Evolutionary conservation across 2,329 filamentous ascomycete genomes (phyloP).

Genomic region (Aaosphaeria pasadenensis): DNA sequence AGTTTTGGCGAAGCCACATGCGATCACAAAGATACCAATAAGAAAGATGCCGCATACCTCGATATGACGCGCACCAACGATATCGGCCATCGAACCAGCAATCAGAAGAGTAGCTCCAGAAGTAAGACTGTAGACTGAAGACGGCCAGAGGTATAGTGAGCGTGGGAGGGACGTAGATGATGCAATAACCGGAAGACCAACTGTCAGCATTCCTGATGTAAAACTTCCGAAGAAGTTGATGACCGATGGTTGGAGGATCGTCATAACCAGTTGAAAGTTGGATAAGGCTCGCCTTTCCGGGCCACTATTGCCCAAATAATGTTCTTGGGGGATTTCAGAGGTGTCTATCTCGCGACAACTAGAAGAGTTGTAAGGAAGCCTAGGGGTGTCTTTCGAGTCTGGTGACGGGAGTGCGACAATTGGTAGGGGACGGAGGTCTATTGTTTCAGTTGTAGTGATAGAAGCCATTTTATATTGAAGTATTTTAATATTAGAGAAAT

Average conservation of each 20-base stretch:
- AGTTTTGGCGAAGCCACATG: conserved; percentile 43
- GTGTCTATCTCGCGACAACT: background rate
- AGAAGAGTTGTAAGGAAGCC: background rate
- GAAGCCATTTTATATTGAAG: background rate
- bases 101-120: conserved; percentile 50
- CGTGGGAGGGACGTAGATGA: conserved; percentile 22
- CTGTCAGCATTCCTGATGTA: conserved; percentile 41
- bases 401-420: background rate
- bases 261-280: conserved; percentile 12
- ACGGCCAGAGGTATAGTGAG: conserved; percentile 31
- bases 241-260: conserved; percentile 21
- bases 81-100: conserved; percentile 50
- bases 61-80: conserved; percentile 45
- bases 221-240: conserved; percentile 29
- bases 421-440: conserved; percentile 2
- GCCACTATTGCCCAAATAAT: background rate
- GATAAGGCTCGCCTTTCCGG: conserved; percentile 2
- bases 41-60: conserved; percentile 44
- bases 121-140: conserved; percentile 38
- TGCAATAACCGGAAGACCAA: conserved; percentile 44
- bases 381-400: background rate
- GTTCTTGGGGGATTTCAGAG: background rate
- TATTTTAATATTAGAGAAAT: too few species aligned
- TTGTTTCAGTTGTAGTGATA: conserved; percentile 1
- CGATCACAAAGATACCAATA: conserved; percentile 41